phyloP scores from a whole-genome alignment of 306 rosid species.

The Inga oerstediana region DNA sequence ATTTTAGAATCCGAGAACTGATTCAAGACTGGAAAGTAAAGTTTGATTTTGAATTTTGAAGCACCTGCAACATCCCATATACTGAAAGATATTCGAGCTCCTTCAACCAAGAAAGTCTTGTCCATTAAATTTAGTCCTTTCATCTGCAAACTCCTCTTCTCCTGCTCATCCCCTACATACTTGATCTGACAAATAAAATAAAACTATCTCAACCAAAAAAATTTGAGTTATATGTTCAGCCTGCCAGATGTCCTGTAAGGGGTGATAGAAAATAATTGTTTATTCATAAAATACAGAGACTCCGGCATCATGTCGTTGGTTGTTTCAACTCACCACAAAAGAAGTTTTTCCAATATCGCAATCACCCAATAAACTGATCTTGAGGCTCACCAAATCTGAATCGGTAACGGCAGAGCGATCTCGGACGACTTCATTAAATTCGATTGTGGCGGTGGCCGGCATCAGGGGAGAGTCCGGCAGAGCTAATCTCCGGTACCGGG shows the following conservation, averaged over 20 bases:
- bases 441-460: conserved; percentile 1
- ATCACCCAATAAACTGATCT: conserved; percentile 93
- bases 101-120: conserved; percentile 70
- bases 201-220: no score
- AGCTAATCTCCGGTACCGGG: conserved; percentile 55
- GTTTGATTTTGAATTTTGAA: conserved; percentile 2
- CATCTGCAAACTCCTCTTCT: conserved; percentile 69
- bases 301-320: neutral
- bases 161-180: conserved; percentile 89
- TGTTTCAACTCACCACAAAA: conserved; percentile 55
- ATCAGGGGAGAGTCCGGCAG: conserved; percentile 19
- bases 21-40: conserved; percentile 1
- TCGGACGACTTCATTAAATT: neutral
- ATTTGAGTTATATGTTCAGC: no score
- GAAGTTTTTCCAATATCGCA: conserved; percentile 93
- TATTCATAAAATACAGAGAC: neutral
- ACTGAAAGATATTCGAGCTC: conserved; percentile 75
- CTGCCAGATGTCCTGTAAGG: neutral
- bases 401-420: conserved; percentile 38
- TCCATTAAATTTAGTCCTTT: conserved; percentile 86
- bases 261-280: neutral
- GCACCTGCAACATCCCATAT: conserved; percentile 96
- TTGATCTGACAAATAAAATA: conserved; percentile 53
- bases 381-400: conserved; percentile 79
- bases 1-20: conserved; percentile 12